Base-by-base conservation (phyloP, 2,329 filamentous ascomycete genomes). In the Ophiostoma montium region DNA sequence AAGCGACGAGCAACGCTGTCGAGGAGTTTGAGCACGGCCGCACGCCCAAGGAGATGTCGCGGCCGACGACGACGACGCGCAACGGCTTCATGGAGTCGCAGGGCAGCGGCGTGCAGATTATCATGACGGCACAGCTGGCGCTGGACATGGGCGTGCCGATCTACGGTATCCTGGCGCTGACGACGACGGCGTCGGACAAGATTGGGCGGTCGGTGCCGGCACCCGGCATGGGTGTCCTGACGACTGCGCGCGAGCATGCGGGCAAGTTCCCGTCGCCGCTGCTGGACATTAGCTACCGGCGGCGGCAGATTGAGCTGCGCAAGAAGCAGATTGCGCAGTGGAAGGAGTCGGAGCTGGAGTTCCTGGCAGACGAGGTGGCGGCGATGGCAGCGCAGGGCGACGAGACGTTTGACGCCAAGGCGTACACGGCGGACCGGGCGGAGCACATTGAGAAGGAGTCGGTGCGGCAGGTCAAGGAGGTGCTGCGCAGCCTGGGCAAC, bases 21-120 rank as follows among this genome's bases (percentile, higher is more conserved):
- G 89, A 96, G 58, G 94, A 98, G 66, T 86, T 98, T 59, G 87
- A 82, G 10, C 92, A 96, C 61, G 92, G 92, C 44, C 86, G 92
- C 57, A 96, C 92, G 46, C 90, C 92, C 12, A 80, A 82, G 66
- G 92, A 98, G 68, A 98, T 98, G 92, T 98, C 94, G 31, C 84
- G 92, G 54, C 92, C 92, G 5, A 94, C 89, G 5, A 98, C 92
- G 41, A 98, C 92, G 3, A 98, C 92, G 54, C 79, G 92, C 67
- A 92, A 89, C 60, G 92, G 92, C 47, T 98, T 98, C 74, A 96
- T 98, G 92, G 92, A 98, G 69, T 95, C 94, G 3, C 92, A 98
- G 69, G 92, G 92, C 62, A 94, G 88, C 60, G 92, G 94, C 83
- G 82, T 98, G 66, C 92, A 98, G 69, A 76, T 98, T 61, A 90